Evolutionary conservation across 1,139 yeast species (phyloP).

Genomic region (Kodamaea anthophila): DNA sequence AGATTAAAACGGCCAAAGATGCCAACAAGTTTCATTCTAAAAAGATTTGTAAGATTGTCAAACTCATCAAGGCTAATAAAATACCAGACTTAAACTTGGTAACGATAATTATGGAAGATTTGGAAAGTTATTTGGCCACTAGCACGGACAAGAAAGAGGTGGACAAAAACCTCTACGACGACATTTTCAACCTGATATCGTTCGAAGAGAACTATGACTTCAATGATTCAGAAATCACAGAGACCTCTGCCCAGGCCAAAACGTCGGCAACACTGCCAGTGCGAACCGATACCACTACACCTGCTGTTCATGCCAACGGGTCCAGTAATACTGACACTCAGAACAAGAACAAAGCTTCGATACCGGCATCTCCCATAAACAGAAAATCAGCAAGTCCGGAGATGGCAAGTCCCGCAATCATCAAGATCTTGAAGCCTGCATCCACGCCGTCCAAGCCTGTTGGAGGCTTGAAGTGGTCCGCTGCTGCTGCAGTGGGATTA

Average conservation of each 20-base stretch:
- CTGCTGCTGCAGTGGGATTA: constrained; percentile 51
- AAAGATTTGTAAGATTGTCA: constrained; percentile 29
- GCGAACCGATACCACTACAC: not conserved
- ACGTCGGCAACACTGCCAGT: constrained; percentile 1
- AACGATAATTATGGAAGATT: constrained; percentile 35
- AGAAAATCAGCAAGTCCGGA: constrained; percentile 12
- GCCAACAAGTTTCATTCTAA: constrained; percentile 37
- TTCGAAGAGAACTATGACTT: constrained; percentile 11
- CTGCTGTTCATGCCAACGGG: not conserved
- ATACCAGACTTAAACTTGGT: constrained; percentile 30
- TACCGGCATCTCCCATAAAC: constrained; percentile 9
- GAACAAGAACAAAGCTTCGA: constrained; percentile 2
- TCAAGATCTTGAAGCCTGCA: constrained; percentile 59
- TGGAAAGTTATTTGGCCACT: constrained; percentile 32
- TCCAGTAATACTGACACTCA: not conserved
- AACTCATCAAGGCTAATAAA: constrained; percentile 24
- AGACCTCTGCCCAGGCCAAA: constrained; percentile 4
- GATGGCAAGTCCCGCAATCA: constrained; percentile 15
- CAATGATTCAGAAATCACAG: constrained; percentile 11
- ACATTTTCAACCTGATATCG: constrained; percentile 25
- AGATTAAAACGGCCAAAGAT: constrained; percentile 30
- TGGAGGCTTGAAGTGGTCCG: constrained; percentile 64
- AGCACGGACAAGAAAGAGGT: constrained; percentile 37
- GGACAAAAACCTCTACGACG: constrained; percentile 39
- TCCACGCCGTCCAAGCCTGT: constrained; percentile 60